Percentiles rank a stretch among this genome's conserved stretches.
These are phyloP conservation scores for Triticum urartu DNA, from an alignment of 176 grass and related monocot species.

Conservation along the genomic window DNA sequence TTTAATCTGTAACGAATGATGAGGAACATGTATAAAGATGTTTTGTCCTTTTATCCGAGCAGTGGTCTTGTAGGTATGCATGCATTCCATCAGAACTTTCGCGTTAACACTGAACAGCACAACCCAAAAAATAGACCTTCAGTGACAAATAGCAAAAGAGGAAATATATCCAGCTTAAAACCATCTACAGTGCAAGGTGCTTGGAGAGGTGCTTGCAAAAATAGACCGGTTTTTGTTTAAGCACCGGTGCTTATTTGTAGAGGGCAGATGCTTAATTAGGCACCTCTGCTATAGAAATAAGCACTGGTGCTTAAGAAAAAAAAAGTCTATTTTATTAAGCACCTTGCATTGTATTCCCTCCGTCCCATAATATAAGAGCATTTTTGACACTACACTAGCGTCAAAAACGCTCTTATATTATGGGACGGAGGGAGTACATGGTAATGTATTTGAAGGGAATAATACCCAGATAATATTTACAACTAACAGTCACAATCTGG, in stretches of 20 bases:
- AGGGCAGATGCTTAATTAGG: too few species aligned
- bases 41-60: not conserved
- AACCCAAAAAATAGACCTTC: not conserved
- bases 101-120: not conserved
- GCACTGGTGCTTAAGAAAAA: too few species aligned
- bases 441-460: not conserved
- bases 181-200: too few species aligned
- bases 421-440: not conserved
- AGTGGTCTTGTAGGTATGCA: not conserved
- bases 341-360: too few species aligned
- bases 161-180: not conserved
- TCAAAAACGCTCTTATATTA: too few species aligned
- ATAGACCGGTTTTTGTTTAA: too few species aligned
- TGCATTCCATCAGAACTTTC: conserved; percentile 11
- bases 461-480: not conserved
- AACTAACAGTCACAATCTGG: conserved; percentile 24
- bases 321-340: too few species aligned
- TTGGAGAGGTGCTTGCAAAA: too few species aligned
- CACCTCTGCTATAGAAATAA: too few species aligned
- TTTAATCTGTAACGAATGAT: not conserved
- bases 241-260: too few species aligned
- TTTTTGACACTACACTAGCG: too few species aligned
- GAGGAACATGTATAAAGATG: conserved; percentile 17
- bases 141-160: conserved; percentile 3
- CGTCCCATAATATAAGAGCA: too few species aligned